Evolutionary conservation across 345 rosid genomes (phyloP), one percentile per base, ranked within the genome.

Genomic region (Turritis glabra): DNA sequence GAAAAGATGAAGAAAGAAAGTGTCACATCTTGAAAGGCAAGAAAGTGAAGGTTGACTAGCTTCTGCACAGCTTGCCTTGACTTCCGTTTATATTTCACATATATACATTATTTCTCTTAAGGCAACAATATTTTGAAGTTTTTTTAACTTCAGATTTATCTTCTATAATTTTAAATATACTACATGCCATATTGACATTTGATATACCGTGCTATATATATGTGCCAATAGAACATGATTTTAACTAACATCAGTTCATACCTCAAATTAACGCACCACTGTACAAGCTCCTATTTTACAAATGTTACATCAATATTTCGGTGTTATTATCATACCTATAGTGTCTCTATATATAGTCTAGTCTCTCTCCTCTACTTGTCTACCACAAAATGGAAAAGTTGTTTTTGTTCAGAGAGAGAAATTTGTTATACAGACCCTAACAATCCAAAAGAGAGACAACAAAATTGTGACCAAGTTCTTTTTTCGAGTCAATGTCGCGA

Each of bases 21-120:
- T 44, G 57, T 64, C 77, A 53, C 43, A 52, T 62, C 76, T 62
- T 72, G 53, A 19, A 62, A 63, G 46, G n/a, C 33, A 32, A 11
- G 22, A 73, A 64, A 54, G 64, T 64, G 47, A 43, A 72, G 38
- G 61, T 41, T 48, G 58, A 61, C 61, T 54, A 40, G 46, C 58
- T 71, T 46, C 35, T 23, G 18, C 27, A 35, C 41, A 70, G 1
- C 29, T 71, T 33, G 21, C 41, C 17, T 72, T 59, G 30, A 72
- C 75, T 35, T 47, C 10, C 0, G 6, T 46, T 40, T 12, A 22
- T 22, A 22, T 11, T 2, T 15, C 51, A 46, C 51, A 18, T 3
- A 17, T 17, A 7, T 46, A 0, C 21, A 44, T 44, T n/a, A n/a
- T 44, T 17, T 46, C 22, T 46, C 51, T 46, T 17, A 17, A 17